Evolutionary conservation across 192 early-diverging fungal genomes (phyloP), one percentile per base, ranked within the genome.

Genomic region (Coemansia sp.): DNA sequence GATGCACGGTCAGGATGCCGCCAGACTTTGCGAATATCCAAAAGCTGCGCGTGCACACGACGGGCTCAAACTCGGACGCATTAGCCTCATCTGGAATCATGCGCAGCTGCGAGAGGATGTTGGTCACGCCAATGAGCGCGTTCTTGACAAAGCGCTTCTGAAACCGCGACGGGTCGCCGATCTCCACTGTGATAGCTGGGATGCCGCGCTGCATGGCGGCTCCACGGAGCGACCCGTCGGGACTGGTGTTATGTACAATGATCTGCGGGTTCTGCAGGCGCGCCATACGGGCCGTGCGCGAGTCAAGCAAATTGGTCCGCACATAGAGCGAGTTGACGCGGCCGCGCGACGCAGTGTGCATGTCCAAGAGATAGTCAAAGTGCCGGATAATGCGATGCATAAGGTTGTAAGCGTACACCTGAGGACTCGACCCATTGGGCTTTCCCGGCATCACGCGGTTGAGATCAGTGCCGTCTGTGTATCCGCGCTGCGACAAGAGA

Each of bases 1-100:
- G 94, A 36, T 90, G 85, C 3, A 95, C 94, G 31, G 92, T 91
- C 28, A 95, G 76, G 38, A 95, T 89, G 51, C 94, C 94, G 9
- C 94, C 94, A 14, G 89, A 89, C 63, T 82, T 88, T 8, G 93
- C 91, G 81, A 92, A 95, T 18, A 95, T 94, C 93, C 91, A 92
- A 40, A 81, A 84, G 71, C 85, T 86, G 62, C 82, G 83, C 3
- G 85, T 76, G 59, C 86, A 89, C 26, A 89, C 71, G 42, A 89
- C 84, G 9, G 88, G 88, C 45, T 87, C 84, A 65, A 84, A 84
- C 42, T 89, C 88, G 23, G 83, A 76, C 0, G 64, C 62, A 33
- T 37, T 51, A 56, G 82, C 69, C 20, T 87, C 85, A 59, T 82
- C 77, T 10, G 86, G 86, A 14, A 89, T 71, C 88, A 89, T 89